A percentile compares a stretch with the other conserved stretches of the same genome.
Evolutionary conservation across 116 monocot species (phyloP).

Genomic region (Cymodocea nodosa): DNA sequence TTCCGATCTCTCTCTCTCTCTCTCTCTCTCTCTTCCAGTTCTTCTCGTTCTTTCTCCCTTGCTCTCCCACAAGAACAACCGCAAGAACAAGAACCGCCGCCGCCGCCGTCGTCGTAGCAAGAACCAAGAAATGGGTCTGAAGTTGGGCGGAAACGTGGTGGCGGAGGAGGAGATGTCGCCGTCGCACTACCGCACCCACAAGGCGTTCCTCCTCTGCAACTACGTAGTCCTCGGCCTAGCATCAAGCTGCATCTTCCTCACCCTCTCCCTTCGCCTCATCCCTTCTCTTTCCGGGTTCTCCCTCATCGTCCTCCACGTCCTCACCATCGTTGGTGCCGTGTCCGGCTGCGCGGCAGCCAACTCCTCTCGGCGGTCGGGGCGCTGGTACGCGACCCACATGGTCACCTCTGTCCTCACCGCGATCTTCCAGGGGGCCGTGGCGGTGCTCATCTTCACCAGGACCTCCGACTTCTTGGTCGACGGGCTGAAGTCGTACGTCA

Average conservation of each 20-base stretch:
- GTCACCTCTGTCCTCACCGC: slow-evolving; percentile 49
- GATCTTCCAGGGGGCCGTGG: slow-evolving; percentile 48
- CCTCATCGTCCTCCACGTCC: slow-evolving; percentile 48
- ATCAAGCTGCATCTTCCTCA: slow-evolving; percentile 58
- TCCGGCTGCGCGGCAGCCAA: slow-evolving; percentile 24
- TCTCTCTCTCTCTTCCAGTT: too few species aligned
- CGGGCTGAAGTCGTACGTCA: slow-evolving; percentile 40
- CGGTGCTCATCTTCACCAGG: slow-evolving; percentile 38
- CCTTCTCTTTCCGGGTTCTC: slow-evolving; percentile 41
- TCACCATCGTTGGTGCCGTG: slow-evolving; percentile 41
- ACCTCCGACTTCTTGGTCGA: slow-evolving; percentile 34
- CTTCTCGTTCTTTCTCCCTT: too few species aligned
- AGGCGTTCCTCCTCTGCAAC: slow-evolving; percentile 44
- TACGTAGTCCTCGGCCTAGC: slow-evolving; percentile 56
- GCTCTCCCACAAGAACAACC: too few species aligned
- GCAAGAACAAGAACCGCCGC: background rate
- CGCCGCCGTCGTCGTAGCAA: background rate
- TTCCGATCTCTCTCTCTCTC: too few species aligned
- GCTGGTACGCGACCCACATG: slow-evolving; percentile 54
- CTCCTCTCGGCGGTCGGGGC: slow-evolving; percentile 12
- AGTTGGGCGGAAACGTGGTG: too few species aligned
- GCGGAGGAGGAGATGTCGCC: slow-evolving; percentile 2
- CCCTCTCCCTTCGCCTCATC: slow-evolving; percentile 63
- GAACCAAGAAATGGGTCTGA: background rate
- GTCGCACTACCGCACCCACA: slow-evolving; percentile 35